These are phyloP conservation scores for Fusarium devonianum DNA, from an alignment of 2,329 filamentous ascomycete genomes.

Conservation along the genomic window DNA sequence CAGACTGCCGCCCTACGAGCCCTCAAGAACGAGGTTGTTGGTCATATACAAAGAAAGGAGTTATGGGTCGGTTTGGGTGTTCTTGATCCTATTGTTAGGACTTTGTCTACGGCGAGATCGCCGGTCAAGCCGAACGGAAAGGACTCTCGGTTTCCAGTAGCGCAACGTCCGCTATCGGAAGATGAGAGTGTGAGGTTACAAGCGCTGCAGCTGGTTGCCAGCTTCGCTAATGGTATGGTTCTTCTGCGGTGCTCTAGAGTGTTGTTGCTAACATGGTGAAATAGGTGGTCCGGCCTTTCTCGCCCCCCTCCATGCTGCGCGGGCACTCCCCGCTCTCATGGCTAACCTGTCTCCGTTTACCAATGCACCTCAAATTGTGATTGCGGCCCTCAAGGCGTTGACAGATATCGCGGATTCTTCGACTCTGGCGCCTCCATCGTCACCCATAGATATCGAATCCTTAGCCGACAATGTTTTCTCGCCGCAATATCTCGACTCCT, in stretches of 20 bases:
- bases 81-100: conserved; percentile 63
- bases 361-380: conserved; percentile 70
- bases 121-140: conserved; percentile 50
- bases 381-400: conserved; percentile 77
- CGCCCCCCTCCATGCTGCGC: conserved; percentile 72
- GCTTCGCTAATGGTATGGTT: conserved; percentile 78
- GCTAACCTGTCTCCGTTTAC: conserved; percentile 71
- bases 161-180: conserved; percentile 56
- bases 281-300: conserved; percentile 83
- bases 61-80: conserved; percentile 75
- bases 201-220: conserved; percentile 83
- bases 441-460: conserved; percentile 55
- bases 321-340: conserved; percentile 73
- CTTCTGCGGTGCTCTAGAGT: neutral
- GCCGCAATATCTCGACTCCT: conserved; percentile 64
- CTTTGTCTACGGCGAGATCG: conserved; percentile 50
- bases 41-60: conserved; percentile 87
- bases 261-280: conserved; percentile 26
- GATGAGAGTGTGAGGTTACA: conserved; percentile 76
- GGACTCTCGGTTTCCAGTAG: conserved; percentile 45
- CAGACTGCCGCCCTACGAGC: conserved; percentile 69
- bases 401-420: conserved; percentile 74
- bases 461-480: conserved; percentile 73
- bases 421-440: conserved; percentile 59
- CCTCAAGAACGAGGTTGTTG: conserved; percentile 89